phyloP scores from a whole-genome alignment of 305 asterid genomes.

The Ilex paraguariensis region DNA sequence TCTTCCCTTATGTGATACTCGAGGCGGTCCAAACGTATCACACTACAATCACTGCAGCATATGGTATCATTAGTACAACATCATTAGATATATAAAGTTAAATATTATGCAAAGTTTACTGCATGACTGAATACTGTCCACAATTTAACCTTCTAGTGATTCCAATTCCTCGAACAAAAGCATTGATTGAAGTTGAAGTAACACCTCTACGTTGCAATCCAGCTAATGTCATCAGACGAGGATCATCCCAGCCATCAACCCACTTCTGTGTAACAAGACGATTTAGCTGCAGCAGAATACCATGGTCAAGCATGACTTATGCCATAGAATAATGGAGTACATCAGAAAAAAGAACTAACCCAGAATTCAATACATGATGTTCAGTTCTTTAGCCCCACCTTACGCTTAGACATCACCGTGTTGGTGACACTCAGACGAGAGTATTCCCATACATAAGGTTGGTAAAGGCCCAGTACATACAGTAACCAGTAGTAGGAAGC shows the following conservation, averaged over 20 bases:
- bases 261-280: conserved; percentile 82
- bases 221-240: conserved; percentile 93
- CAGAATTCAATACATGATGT: neutral
- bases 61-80: conserved; percentile 17
- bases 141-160: conserved; percentile 75
- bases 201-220: conserved; percentile 94
- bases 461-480: conserved; percentile 68
- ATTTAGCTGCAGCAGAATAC: conserved; percentile 48
- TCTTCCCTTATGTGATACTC: conserved; percentile 89
- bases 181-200: conserved; percentile 75
- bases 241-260: conserved; percentile 98
- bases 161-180: conserved; percentile 87
- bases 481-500: conserved; percentile 92
- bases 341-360: neutral
- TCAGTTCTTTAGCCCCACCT: conserved; percentile 36
- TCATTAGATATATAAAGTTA: neutral
- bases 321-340: neutral
- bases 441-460: conserved; percentile 90
- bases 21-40: conserved; percentile 79
- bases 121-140: neutral
- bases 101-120: neutral
- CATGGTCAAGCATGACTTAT: conserved; percentile 5
- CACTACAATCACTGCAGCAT: conserved; percentile 67
- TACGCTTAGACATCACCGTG: conserved; percentile 92
- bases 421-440: conserved; percentile 71